Evolutionary conservation across 192 early-diverging fungal genomes (phyloP), one percentile per base, ranked within the genome.

Genomic region (Radiomyces spectabilis): DNA sequence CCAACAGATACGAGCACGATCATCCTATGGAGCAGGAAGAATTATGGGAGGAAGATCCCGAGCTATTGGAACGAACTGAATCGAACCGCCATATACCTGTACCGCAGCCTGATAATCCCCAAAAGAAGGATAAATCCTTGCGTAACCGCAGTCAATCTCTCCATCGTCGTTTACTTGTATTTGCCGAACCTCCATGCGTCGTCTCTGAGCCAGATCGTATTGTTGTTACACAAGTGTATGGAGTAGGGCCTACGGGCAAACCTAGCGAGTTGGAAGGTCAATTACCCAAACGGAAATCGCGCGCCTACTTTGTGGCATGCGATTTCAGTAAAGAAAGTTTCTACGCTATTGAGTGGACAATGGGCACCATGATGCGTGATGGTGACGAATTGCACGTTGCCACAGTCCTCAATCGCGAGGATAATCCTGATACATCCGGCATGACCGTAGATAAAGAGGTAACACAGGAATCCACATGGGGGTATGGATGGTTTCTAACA

Each of bases 241-340:
- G 58, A 37, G 59, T 46, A 12, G 53, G 54, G 24, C 34, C 47
- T 29, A 24, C 21, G 16, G 42, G 41, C 34, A n/a, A 51, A n/a
- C n/a, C n/a, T n/a, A n/a, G n/a, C n/a, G n/a, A n/a, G n/a, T n/a
- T n/a, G 37, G 38, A 50, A 21, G 47, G 32, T 40, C 12, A 27
- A 12, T 15, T 51, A 34, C 24, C 26, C 7, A 15, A 41, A 32
- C 33, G 51, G 4, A 44, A 21, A 29, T 51, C 60, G 22, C 51
- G 57, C 21, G 27, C 25, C 16, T 78, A 75, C 19, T 63, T 78
- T 43, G 69, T 75, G 1, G 72, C 72, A 4, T 72, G 69, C 1
- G 76, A 78, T 65, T 69, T 78, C 25, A 72, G 69, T 31, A 61
- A 70, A 22, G 76, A 75, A 53, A 72, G 72, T 53, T 63, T 74